Evolutionary conservation across 352 stramenopile species (phyloP).

Genomic region (Chrysophaeum taylorii): DNA sequence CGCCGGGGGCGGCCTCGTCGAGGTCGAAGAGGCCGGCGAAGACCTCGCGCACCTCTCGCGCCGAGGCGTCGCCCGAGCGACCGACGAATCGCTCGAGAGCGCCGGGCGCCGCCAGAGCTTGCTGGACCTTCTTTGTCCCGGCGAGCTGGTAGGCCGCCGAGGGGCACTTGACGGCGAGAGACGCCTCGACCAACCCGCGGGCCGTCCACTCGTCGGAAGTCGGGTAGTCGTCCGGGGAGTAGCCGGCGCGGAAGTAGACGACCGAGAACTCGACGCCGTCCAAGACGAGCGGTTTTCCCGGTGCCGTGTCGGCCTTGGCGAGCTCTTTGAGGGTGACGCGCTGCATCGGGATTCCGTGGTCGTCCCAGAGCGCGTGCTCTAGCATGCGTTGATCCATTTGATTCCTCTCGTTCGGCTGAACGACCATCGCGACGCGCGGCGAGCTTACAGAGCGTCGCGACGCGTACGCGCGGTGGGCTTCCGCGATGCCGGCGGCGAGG

Average conservation of each 20-base stretch:
- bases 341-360: constrained; percentile 58
- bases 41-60: constrained; percentile 57
- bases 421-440: constrained; percentile 61
- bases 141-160: constrained; percentile 88
- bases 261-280: constrained; percentile 61
- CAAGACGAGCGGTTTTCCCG: background rate
- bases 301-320: constrained; percentile 21
- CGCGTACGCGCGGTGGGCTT: constrained; percentile 42
- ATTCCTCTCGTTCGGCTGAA: constrained; percentile 70
- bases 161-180: constrained; percentile 85
- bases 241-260: constrained; percentile 87
- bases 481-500: constrained; percentile 40
- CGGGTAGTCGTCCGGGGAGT: constrained; percentile 89
- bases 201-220: constrained; percentile 72
- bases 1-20: constrained; percentile 60
- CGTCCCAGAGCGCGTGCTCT: constrained; percentile 70
- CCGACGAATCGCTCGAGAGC: constrained; percentile 79
- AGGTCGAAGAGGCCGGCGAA: constrained; percentile 90
- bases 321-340: constrained; percentile 61
- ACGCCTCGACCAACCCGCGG: constrained; percentile 70
- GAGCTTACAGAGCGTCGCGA: too few relatives aligned
- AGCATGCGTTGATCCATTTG: constrained; percentile 76
- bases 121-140: constrained; percentile 96
- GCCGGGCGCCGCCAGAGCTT: constrained; percentile 70
- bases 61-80: constrained; percentile 45